phyloP scores from a whole-genome alignment of 2,329 filamentous ascomycete species.

The Scytalidium lignicola region DNA sequence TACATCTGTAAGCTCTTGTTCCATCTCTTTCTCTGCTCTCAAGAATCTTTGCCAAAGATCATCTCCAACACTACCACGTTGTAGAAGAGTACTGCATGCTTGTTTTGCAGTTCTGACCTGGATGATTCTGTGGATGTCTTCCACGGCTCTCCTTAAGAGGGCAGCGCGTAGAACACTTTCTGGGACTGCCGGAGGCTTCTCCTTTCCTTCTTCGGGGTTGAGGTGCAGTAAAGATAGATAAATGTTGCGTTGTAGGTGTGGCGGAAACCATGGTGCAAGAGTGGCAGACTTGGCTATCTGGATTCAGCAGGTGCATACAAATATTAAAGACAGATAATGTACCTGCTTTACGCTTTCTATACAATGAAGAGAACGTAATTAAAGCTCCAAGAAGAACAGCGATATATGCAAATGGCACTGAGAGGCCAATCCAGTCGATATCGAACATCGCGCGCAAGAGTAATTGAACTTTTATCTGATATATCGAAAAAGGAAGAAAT shows the following conservation, averaged over 20 bases:
- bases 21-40: slow-evolving; percentile 94
- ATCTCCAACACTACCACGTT: slow-evolving; percentile 89
- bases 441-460: slow-evolving; percentile 24
- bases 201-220: slow-evolving; percentile 53
- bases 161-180: slow-evolving; percentile 85
- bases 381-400: slow-evolving; percentile 82
- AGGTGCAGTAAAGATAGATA: slow-evolving; percentile 90
- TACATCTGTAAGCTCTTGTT: slow-evolving; percentile 91
- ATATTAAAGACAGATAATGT: slow-evolving; percentile 30
- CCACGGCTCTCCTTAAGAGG: slow-evolving; percentile 79
- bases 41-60: slow-evolving; percentile 91
- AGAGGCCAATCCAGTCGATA: slow-evolving; percentile 77
- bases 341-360: slow-evolving; percentile 87
- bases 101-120: slow-evolving; percentile 85
- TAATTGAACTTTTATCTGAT: background rate
- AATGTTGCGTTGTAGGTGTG: slow-evolving; percentile 86
- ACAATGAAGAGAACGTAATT: slow-evolving; percentile 86
- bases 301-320: slow-evolving; percentile 16
- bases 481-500: background rate
- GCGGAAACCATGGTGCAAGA: slow-evolving; percentile 89
- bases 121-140: slow-evolving; percentile 90
- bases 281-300: slow-evolving; percentile 67
- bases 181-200: slow-evolving; percentile 67
- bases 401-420: slow-evolving; percentile 85
- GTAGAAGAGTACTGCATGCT: slow-evolving; percentile 75